Conservation (phyloP, 352 stramenopile species). For the Pythium oligandrum region DNA sequence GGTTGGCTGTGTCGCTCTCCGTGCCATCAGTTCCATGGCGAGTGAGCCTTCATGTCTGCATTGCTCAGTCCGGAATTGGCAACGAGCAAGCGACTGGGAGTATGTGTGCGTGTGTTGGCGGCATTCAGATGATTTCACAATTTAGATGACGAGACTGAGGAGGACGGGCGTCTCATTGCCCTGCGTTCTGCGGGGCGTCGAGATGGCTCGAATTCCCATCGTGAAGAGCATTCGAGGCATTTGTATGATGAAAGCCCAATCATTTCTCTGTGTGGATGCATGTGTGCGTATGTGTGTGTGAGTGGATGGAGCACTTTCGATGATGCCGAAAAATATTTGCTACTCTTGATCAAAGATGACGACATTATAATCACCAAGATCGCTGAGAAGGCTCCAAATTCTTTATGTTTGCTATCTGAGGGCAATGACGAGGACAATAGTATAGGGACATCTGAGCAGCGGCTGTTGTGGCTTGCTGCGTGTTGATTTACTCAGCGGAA, state of each 20-base stretch:
- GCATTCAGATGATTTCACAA: slow-evolving; percentile 85
- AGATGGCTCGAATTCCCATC: slow-evolving; percentile 45
- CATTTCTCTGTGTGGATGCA: slow-evolving; percentile 17
- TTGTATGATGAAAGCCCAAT: slow-evolving; percentile 87
- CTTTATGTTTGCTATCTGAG: slow-evolving; percentile 5
- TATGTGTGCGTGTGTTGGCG: neutral
- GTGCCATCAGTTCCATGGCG: too few species aligned
- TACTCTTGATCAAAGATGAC: slow-evolving; percentile 89
- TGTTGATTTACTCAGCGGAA: slow-evolving; percentile 87
- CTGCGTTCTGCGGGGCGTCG: slow-evolving; percentile 76
- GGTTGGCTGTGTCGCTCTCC: too few species aligned
- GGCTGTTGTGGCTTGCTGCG: slow-evolving; percentile 24
- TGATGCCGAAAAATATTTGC: slow-evolving; percentile 89
- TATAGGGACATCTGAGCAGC: slow-evolving; percentile 85
- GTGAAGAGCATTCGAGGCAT: slow-evolving; percentile 89
- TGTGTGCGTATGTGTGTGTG: slow-evolving; percentile 13
- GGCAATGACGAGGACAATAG: slow-evolving; percentile 81
- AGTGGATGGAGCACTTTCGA: slow-evolving; percentile 30
- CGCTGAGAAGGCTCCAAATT: slow-evolving; percentile 63
- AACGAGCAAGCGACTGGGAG: too few species aligned
- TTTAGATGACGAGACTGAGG: slow-evolving; percentile 91
- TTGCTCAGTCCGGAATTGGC: too few species aligned
- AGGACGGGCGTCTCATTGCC: slow-evolving; percentile 53
- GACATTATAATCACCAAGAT: slow-evolving; percentile 90
- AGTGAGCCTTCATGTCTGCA: too few species aligned